Base-by-base conservation (phyloP, 202 grass and related monocot species). In the Eragrostis tef region DNA sequence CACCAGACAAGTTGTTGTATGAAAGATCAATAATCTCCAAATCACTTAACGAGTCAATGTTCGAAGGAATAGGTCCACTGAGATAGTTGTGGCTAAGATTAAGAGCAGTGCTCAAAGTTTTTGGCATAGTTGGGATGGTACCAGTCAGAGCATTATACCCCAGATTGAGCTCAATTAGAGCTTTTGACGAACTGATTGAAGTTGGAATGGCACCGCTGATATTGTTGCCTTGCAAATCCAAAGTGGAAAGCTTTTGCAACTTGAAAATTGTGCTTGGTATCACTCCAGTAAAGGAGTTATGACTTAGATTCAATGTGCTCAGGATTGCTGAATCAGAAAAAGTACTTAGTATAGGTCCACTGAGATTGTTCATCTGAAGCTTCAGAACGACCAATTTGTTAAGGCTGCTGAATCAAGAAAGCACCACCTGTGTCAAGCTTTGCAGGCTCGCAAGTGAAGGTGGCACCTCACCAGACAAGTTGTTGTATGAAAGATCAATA, bases 11-110 rank as follows among this genome's bases (percentile, higher is more conserved):
- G 12, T 71, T 9, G 20, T 98, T 98, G 86, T 89, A n/a, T 29
- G 94, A 98, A 80, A 98, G 92, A 89, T 98, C 92, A 89, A 98
- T 88, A 54, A 98, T 58, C 75, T 98, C 92, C 29, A 98, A 52
- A 3, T 80, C 39, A 29, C 0, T 3, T 6, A 90, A 79, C 14
- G 0, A 11, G 13, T 5, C 36, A 9, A 94, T 54, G 59, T 52
- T 52, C 27, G 88, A 69, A 39, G 83, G 94, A 81, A 98, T 87
- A 63, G 21, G 5, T 0, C 94, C 94, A 6, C 1, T 79, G 13
- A 98, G 82, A 42, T 11, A 0, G 43, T 98, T 98, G 26, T 89
- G 65, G 9, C 88, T 98, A 72, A 98, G 88, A 87, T 98, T 88
- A 43, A 98, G 79, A 57, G 73, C 16, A 45, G 85, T 59, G 6